Conservation (phyloP, 2,329 filamentous ascomycete species). For the Cytospora paraplurivora region DNA sequence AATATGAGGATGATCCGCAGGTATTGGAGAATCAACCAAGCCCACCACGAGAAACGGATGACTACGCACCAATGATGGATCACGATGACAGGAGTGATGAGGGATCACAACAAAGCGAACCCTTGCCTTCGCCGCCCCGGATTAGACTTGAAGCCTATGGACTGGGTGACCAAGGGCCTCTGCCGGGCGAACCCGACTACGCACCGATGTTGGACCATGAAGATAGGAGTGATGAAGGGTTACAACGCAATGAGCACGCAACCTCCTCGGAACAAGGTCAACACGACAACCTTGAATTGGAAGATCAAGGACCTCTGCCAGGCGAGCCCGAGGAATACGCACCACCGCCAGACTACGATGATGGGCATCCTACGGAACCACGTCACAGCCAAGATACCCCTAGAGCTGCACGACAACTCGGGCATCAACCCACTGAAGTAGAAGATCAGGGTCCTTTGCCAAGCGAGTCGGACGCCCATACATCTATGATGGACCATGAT, state of each 20-base stretch:
- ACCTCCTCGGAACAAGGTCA: background rate
- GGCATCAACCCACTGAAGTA: conserved; percentile 7
- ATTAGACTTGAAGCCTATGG: background rate
- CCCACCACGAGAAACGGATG: conserved; percentile 19
- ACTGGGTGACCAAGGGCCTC: conserved; percentile 22
- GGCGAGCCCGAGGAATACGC: conserved; percentile 15
- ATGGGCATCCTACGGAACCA: background rate
- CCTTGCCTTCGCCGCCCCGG: background rate
- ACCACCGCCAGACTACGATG: background rate
- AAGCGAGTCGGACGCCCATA: conserved; percentile 19
- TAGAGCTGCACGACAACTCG: background rate
- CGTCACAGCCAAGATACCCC: background rate
- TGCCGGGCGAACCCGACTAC: conserved; percentile 23
- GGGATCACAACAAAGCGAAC: conserved; percentile 13
- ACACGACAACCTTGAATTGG: conserved; percentile 2
- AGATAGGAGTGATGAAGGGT: conserved; percentile 35
- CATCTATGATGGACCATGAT: conserved; percentile 22
- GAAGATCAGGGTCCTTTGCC: conserved; percentile 20
- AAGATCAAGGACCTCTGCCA: conserved; percentile 12
- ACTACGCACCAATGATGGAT: conserved; percentile 22
- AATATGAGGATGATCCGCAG: conserved; percentile 1
- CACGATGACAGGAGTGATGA: conserved; percentile 25
- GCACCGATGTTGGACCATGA: conserved; percentile 24
- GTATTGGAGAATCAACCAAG: conserved; percentile 17
- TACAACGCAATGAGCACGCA: conserved; percentile 17